A percentile compares a stretch with the other conserved stretches of the same genome.
Conservation (phyloP, 2,329 filamentous ascomycete genomes). For the Fusarium sp. region DNA sequence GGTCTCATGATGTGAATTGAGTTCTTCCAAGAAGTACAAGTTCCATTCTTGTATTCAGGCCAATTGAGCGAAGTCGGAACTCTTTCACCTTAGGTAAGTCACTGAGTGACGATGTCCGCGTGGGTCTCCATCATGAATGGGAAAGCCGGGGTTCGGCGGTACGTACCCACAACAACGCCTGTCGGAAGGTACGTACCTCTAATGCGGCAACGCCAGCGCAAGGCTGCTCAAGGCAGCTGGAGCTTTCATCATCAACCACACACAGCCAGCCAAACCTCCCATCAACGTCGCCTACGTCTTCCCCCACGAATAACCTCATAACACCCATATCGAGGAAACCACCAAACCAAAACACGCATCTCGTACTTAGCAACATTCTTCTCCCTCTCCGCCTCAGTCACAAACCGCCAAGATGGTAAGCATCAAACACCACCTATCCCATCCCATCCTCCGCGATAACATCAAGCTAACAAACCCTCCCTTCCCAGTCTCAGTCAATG, state of each 20-base stretch:
- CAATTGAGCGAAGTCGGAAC: conserved; percentile 33
- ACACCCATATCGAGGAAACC: neutral
- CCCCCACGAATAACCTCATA: neutral
- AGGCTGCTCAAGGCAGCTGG: conserved; percentile 39
- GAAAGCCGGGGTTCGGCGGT: conserved; percentile 3
- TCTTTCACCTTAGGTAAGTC: neutral
- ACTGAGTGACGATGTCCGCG: conserved; percentile 29
- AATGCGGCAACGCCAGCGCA: conserved; percentile 35
- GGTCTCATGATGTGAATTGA: conserved; percentile 52
- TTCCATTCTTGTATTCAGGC: conserved; percentile 21
- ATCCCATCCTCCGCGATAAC: conserved; percentile 7
- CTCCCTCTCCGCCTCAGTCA: neutral
- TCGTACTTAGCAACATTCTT: conserved; percentile 3
- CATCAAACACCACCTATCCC: conserved; percentile 15
- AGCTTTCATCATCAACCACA: conserved; percentile 39
- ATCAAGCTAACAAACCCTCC: conserved; percentile 38
- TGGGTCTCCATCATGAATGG: conserved; percentile 17
- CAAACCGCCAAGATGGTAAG: conserved; percentile 63
- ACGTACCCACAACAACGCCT: neutral
- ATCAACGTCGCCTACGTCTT: conserved; percentile 11
- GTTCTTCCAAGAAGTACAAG: neutral
- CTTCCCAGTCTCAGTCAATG: conserved; percentile 73
- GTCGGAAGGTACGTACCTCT: conserved; percentile 34
- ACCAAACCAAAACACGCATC: neutral
- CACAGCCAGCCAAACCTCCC: neutral